Base-by-base conservation (phyloP, 352 stramenopile genomes). In the Phytopythium vexans region DNA sequence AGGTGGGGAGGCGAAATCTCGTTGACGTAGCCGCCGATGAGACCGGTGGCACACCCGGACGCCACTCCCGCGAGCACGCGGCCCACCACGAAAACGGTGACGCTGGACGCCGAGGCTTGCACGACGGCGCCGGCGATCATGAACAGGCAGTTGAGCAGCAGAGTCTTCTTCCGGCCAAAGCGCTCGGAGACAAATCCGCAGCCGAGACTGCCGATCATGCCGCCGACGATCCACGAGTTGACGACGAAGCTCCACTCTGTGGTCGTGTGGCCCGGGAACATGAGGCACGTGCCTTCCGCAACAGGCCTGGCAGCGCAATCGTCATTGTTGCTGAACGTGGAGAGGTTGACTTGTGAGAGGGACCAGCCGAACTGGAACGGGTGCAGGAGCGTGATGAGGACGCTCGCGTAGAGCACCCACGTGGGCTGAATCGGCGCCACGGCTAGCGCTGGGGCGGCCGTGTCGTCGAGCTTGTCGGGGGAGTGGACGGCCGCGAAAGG, bases 321-420 rank as follows among this genome's bases (percentile, higher is more conserved):
- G 40, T 58, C 47, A 43, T 74, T 54, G 49, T 71, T 60, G 51
- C 74, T 68, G 49, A 76, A 83, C 10, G 64, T 71, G 5, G 68
- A 70, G n/a, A 78, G 49, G 52, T 80, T 82, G 41, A 86, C 49
- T 48, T 86, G 69, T 35, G 70, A 70, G 15, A 75, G 57, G 15
- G 64, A 72, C 74, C 74, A 86, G 44, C 74, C 74, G 56, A 72
- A 78, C 48, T 86, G 73, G 27, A 78, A 55, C 9, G 66, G 60
- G 16, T 76, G 60, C 39, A 79, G 51, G 4, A 76, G 52, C 34
- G 63, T 59, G n/a, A 78, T 48, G n/a, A 60, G 40, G 9, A 70
- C 49, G 46, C 57, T 77, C 10, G 64, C 49, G 52, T 87, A 86
- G 4, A 88, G 56, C 41, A 71, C 61, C 41, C 56, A 66, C 11